A percentile compares a stretch with the other conserved stretches of the same genome.
Conservation (phyloP, 1,284 basidiomycete species). For the Ceratobasidium sp. region DNA sequence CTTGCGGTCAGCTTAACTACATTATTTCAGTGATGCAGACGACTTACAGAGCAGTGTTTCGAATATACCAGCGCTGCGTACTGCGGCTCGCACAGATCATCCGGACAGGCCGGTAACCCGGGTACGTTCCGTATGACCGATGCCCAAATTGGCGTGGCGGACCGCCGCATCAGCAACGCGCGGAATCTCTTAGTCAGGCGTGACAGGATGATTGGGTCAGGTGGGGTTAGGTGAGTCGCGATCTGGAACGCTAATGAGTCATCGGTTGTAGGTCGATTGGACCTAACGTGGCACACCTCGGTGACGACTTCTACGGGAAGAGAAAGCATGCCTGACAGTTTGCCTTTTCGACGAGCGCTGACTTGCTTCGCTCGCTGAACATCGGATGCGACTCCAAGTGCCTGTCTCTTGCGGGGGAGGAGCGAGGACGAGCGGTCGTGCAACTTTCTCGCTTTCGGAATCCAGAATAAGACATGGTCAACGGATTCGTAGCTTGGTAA, state of each 20-base stretch:
- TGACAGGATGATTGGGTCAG: background rate
- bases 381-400: too few relatives aligned
- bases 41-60: constrained; percentile 10
- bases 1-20: background rate
- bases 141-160: background rate
- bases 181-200: background rate
- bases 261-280: too few relatives aligned
- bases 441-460: too few relatives aligned
- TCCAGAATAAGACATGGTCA: too few relatives aligned
- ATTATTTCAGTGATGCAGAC: background rate
- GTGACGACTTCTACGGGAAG: background rate
- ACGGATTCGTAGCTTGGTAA: too few relatives aligned
- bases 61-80: constrained; percentile 14
- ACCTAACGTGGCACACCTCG: background rate
- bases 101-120: constrained; percentile 7
- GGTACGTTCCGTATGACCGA: background rate
- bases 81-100: constrained; percentile 2
- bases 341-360: background rate
- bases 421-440: too few relatives aligned
- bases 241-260: background rate
- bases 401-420: too few relatives aligned
- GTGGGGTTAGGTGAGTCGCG: background rate
- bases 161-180: background rate
- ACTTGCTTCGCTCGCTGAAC: too few relatives aligned
- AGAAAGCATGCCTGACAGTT: background rate